Evolutionary conservation across 805 yeast genomes (phyloP), one percentile per base, ranked within the genome.

Genomic region (Candida alai): DNA sequence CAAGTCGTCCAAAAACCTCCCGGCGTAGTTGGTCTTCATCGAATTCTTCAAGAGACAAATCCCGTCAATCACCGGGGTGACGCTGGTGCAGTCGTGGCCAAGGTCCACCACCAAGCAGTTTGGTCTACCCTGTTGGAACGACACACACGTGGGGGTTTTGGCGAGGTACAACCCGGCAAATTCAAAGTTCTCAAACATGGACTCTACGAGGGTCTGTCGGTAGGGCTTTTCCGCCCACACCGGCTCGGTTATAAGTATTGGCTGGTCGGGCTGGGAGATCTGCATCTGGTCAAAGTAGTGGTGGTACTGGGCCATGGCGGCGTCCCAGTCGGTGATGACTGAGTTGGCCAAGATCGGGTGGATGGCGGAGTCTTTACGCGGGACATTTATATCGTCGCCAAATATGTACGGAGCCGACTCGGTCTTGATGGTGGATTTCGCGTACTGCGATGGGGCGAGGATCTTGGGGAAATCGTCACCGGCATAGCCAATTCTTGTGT

Each of bases 381-480:
- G 84, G 21, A 66, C 68, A 12, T 65, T 58, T 11, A 78, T 59
- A 9, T 70, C 51, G 24, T 68, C 65, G 12, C 69, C 71, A 42
- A 61, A 65, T 35, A 65, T 37, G 16, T 25, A 25, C 14, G 16
- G 16, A 17, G 19, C n/a, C 11, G 13, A 9, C 4, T 12, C 30
- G 28, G 8, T 28, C 26, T 29, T 26, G 6, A 3, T 20, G 17
- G n/a, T 17, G 23, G 13, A n/a, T 24, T 13, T 41, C 11, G 33
- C 63, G 50, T 76, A 86, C 40, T 58, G 72, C 1, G 96, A 84
- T 3, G 96, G 93, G 9, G 80, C 56, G 16, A 84, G 75, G 4
- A 79, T 63, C 43, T 80, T 75, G 9, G 98, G 98, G 35, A 76
- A 72, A 53, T 89, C 96, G 37, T 87, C 90, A 8, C 97, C 97